Evolutionary conservation across 345 rosid species (phyloP), one percentile per base, ranked within the genome.

Genomic region (Gossypium bickii): DNA sequence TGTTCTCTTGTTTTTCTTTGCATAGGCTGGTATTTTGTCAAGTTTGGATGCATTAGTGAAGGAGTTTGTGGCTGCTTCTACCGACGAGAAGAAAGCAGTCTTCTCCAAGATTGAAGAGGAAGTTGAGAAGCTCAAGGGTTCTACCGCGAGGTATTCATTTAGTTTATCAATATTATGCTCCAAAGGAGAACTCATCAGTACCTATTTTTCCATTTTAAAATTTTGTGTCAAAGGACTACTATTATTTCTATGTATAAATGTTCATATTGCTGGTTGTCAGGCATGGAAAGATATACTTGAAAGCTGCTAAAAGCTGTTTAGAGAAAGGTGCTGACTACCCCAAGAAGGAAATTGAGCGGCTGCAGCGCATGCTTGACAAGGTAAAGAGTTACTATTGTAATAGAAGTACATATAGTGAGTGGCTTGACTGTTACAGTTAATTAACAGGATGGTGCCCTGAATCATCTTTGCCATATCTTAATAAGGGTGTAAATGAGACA

Each of bases 281-380:
- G 74, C 71, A 93, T 45, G 99, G 98, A 51, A 89, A 86, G 83
- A 85, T 93, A 62, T 95, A 95, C 85, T 18, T 78, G 85, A 93
- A 88, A 77, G 86, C 84, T 52, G 97, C 94, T 24, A 88, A 89
- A 83, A 90, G 66, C 44, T 83, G 78, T 79, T 74, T 93, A 82
- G 93, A 85, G 43, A 95, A 91, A 82, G 98, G 98, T 77, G 79
- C 87, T 64, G 93, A 81, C 11, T 93, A 88, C 78, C 89, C 87
- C 48, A 88, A 77, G 84, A 95, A 95, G 64, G 99, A 95, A 85
- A 79, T 76, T 1, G 88, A 89, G 78, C 79, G 98, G 77, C 87
- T 95, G 74, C 87, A 86, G 41, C 98, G 99, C 7, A 83, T 95
- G 51, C 97, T 93, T 71, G 86, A 90, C 10, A 91, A 93, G 92